These are phyloP conservation scores for Ganoderma lingzhi DNA, from an alignment of 1,284 basidiomycete genomes.

Conservation along the genomic window DNA sequence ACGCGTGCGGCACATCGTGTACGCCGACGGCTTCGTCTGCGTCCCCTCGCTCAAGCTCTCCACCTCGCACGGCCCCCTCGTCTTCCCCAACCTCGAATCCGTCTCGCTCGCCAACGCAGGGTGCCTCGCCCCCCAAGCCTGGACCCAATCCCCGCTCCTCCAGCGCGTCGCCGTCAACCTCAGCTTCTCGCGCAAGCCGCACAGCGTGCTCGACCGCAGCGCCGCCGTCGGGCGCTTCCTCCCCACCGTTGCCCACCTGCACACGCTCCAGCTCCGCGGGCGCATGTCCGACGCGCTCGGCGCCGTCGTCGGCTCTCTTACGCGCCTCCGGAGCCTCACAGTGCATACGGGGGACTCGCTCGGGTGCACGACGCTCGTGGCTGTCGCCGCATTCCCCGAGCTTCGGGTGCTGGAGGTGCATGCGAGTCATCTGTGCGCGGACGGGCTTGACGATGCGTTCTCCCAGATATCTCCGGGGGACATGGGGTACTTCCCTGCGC, in stretches of 20 bases:
- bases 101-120: slow-evolving; percentile 49
- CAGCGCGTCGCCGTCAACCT: slow-evolving; percentile 52
- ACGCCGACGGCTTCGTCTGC: slow-evolving; percentile 2
- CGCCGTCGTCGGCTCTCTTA: slow-evolving; percentile 46
- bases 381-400: slow-evolving; percentile 50
- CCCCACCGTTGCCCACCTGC: slow-evolving; percentile 39
- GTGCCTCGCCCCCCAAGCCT: slow-evolving; percentile 42
- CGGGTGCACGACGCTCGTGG: slow-evolving; percentile 48
- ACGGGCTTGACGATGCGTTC: slow-evolving; percentile 41
- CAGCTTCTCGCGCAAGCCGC: slow-evolving; percentile 42
- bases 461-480: slow-evolving; percentile 1
- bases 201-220: slow-evolving; percentile 23
- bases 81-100: slow-evolving; percentile 48
- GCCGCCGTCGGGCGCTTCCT: slow-evolving; percentile 30
- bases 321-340: slow-evolving; percentile 50
- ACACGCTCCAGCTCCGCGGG: slow-evolving; percentile 56
- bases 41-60: slow-evolving; percentile 3
- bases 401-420: slow-evolving; percentile 58
- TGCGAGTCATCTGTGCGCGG: slow-evolving; percentile 48
- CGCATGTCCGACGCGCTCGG: slow-evolving; percentile 48
- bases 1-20: slow-evolving; percentile 7
- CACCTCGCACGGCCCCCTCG: not conserved
- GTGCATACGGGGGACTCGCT: slow-evolving; percentile 54
- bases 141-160: slow-evolving; percentile 47
- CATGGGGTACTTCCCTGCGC: slow-evolving; percentile 47